Conservation (phyloP, 2,329 filamentous ascomycete genomes). For the Passalora sequoiae region DNA sequence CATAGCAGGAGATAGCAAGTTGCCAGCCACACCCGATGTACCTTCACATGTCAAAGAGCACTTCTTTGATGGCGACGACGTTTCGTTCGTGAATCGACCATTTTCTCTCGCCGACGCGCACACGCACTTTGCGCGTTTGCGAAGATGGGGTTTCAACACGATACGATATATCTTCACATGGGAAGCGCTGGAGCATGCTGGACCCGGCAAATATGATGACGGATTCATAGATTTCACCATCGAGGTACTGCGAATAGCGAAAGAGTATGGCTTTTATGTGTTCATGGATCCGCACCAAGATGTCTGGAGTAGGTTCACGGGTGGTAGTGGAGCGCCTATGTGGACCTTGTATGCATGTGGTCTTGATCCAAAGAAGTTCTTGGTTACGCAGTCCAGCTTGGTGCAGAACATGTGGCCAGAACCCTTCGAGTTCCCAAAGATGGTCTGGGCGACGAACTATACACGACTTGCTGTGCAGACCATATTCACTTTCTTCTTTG, state of each 20-base stretch:
- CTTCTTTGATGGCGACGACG: conserved; percentile 90
- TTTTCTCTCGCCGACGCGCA: conserved; percentile 80
- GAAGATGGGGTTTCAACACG: conserved; percentile 89
- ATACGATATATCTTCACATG: conserved; percentile 97
- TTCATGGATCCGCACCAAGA: conserved; percentile 99
- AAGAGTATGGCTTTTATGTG: conserved; percentile 86
- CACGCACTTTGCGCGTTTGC: conserved; percentile 77
- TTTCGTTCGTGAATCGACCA: conserved; percentile 81
- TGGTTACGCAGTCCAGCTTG: conserved; percentile 80
- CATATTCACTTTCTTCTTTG: conserved; percentile 93
- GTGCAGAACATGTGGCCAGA: conserved; percentile 92
- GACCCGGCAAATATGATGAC: conserved; percentile 89
- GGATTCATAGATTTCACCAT: conserved; percentile 91
- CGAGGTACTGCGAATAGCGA: conserved; percentile 73
- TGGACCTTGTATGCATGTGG: conserved; percentile 97
- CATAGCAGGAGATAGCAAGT: conserved; percentile 83
- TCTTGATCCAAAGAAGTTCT: conserved; percentile 78
- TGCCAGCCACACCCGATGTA: conserved; percentile 72
- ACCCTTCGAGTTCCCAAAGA: conserved; percentile 84
- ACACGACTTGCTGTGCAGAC: conserved; percentile 78
- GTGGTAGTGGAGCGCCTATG: conserved; percentile 91
- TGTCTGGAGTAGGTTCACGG: conserved; percentile 93
- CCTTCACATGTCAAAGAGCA: conserved; percentile 71
- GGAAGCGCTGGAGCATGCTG: conserved; percentile 94
- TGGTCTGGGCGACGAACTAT: conserved; percentile 99